Percentiles rank a stretch among this genome's conserved stretches.
These are phyloP conservation scores for Euclidium syriacum DNA, from an alignment of 345 rosid species.

Conservation along the genomic window DNA sequence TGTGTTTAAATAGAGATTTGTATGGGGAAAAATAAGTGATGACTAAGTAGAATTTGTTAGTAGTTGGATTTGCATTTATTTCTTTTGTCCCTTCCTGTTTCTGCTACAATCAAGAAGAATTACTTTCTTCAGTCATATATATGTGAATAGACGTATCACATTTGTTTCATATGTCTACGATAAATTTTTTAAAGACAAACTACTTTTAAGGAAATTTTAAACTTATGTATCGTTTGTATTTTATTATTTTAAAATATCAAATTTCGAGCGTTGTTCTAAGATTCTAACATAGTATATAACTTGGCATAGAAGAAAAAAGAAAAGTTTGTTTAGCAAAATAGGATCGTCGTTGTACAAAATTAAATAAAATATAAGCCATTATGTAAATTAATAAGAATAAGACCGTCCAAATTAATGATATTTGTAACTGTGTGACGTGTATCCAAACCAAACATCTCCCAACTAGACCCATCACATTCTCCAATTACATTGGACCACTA, in stretches of 20 bases:
- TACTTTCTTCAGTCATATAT: not conserved
- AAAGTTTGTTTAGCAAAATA: not conserved
- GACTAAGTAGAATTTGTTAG: slow-evolving; percentile 9
- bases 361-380: not conserved
- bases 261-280: not conserved
- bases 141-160: too few relatives aligned
- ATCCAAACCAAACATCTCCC: not conserved
- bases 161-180: too few relatives aligned
- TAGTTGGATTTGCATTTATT: slow-evolving; percentile 22
- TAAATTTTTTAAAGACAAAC: too few relatives aligned
- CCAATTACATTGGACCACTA: too few relatives aligned
- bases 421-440: not conserved
- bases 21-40: not conserved
- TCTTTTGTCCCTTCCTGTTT: not conserved
- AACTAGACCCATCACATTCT: not conserved
- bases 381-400: not conserved
- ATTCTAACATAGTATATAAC: not conserved
- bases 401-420: not conserved
- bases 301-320: not conserved
- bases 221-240: not conserved
- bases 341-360: not conserved
- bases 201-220: too few relatives aligned
- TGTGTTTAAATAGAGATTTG: slow-evolving; percentile 10
- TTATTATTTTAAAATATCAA: not conserved
- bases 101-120: not conserved